Evolutionary conservation across 106 monocot genomes (phyloP), one percentile per base, ranked within the genome.

Genomic region (Xerophyta viscosa): DNA sequence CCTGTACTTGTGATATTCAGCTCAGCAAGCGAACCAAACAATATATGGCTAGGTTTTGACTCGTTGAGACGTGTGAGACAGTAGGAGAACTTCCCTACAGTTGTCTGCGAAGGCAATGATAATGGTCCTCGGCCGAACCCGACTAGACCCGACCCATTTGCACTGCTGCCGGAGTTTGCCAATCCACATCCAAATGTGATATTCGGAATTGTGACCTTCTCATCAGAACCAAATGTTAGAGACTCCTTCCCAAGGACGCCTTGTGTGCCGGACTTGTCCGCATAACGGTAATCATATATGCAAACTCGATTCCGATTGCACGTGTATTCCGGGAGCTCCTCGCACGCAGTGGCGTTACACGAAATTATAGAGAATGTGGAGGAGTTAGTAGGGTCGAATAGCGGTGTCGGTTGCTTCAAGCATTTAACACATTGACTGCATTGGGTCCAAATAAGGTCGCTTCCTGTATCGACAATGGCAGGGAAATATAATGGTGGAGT

Each of bases 101-200:
- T 37, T 1, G 73, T 46, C 42, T 83, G 83, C n/a, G 73, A 66
- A 0, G 62, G 19, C 2, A 83, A 54, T 5, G 83, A 83, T 18
- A 84, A 46, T 1, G 83, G 70, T 1, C 78, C 78, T 0, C 63
- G 69, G 15, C 78, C 83, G 13, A 84, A 60, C 24, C 92, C 92
- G 7, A 86, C 73, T 9, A 86, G 69, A 2, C 92, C 86, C 1
- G 64, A 55, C 4, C 64, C 76, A 30, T 92, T 81, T 2, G 66
- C 53, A 58, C 75, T 78, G 0, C 72, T 70, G 13, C 46, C 53
- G 12, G 74, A 80, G 10, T 59, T 39, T 61, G 71, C 81, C 8
- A 45, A 21, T 13, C 84, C 76, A 48, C 90, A 90, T 0, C 90
- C 90, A 18, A 90, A 90, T 4, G 31, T 60, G 36, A 82, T 54